Percentiles rank a stretch among this genome's conserved stretches.
phyloP scores from a whole-genome alignment of 2,329 filamentous ascomycete genomes.

The Stemphylium beticola region DNA sequence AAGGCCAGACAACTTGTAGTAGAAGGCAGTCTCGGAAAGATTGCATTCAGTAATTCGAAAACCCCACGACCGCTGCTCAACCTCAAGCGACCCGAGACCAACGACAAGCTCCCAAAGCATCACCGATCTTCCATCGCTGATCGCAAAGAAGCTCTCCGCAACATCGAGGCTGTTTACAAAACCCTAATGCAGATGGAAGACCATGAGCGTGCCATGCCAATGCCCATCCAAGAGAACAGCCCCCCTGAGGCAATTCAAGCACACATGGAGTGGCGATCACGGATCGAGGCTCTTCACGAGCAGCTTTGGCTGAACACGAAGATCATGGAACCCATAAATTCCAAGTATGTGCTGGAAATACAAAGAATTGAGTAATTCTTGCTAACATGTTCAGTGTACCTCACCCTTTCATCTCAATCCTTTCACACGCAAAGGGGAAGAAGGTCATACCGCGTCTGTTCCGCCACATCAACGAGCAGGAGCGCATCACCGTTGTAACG shows the following conservation, averaged over 20 bases:
- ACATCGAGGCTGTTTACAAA: slow-evolving; percentile 87
- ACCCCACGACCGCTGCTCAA: slow-evolving; percentile 94
- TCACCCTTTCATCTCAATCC: slow-evolving; percentile 94
- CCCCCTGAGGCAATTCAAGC: slow-evolving; percentile 73
- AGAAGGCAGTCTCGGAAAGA: slow-evolving; percentile 94
- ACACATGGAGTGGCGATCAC: slow-evolving; percentile 81
- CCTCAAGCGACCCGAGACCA: slow-evolving; percentile 83
- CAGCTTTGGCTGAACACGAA: slow-evolving; percentile 87
- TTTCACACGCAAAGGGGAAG: slow-evolving; percentile 95
- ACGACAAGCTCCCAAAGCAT: slow-evolving; percentile 53
- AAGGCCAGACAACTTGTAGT: slow-evolving; percentile 98
- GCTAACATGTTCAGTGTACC: slow-evolving; percentile 56
- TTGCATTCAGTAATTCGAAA: slow-evolving; percentile 98
- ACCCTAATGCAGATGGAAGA: slow-evolving; percentile 94
- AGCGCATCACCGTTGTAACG: slow-evolving; percentile 92
- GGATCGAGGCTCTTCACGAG: slow-evolving; percentile 72
- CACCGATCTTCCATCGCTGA: slow-evolving; percentile 66
- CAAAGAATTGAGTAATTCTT: not conserved
- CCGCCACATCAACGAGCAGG: slow-evolving; percentile 88
- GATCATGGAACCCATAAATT: slow-evolving; percentile 86
- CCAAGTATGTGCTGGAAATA: slow-evolving; percentile 48
- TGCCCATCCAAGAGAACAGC: slow-evolving; percentile 66
- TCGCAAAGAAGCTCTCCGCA: slow-evolving; percentile 80
- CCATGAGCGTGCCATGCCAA: slow-evolving; percentile 81
- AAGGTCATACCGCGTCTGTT: slow-evolving; percentile 95